Conservation (phyloP, 495 filamentous ascomycete genomes). For the Lophiostoma macrostomum region DNA sequence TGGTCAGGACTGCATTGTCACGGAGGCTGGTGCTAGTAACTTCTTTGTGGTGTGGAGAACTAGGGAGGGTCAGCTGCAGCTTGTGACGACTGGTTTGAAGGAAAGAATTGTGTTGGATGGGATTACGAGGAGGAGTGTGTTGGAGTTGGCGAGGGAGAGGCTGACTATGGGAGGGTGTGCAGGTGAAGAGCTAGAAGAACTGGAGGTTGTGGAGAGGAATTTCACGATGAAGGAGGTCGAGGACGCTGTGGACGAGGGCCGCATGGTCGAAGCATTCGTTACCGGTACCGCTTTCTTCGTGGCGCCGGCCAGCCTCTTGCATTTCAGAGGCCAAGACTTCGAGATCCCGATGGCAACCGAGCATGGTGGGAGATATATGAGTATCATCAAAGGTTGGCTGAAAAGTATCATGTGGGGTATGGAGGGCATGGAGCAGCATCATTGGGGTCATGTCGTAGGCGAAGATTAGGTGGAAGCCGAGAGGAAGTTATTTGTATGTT, state of each 20-base stretch:
- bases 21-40: slow-evolving; percentile 88
- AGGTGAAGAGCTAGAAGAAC: slow-evolving; percentile 47
- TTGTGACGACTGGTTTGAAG: slow-evolving; percentile 78
- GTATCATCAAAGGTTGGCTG: slow-evolving; percentile 73
- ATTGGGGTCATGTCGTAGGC: slow-evolving; percentile 75
- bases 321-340: slow-evolving; percentile 68
- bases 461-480: too few relatives aligned
- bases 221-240: slow-evolving; percentile 79
- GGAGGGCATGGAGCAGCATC: slow-evolving; percentile 67
- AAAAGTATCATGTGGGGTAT: slow-evolving; percentile 83
- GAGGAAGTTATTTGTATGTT: too few relatives aligned
- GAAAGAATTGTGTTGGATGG: slow-evolving; percentile 82
- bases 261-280: slow-evolving; percentile 80
- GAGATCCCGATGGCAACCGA: slow-evolving; percentile 59
- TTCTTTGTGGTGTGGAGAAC: slow-evolving; percentile 85
- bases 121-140: slow-evolving; percentile 72
- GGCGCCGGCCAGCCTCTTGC: slow-evolving; percentile 67
- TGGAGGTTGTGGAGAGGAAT: slow-evolving; percentile 73
- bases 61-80: slow-evolving; percentile 59
- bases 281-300: slow-evolving; percentile 91
- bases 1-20: slow-evolving; percentile 68
- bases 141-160: slow-evolving; percentile 67
- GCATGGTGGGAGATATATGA: slow-evolving; percentile 61
- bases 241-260: slow-evolving; percentile 68
- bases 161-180: slow-evolving; percentile 38